A percentile compares a stretch with the other conserved stretches of the same genome.
Evolutionary conservation across 495 filamentous ascomycete genomes (phyloP).

Genomic region (Annulohypoxylon bovei): DNA sequence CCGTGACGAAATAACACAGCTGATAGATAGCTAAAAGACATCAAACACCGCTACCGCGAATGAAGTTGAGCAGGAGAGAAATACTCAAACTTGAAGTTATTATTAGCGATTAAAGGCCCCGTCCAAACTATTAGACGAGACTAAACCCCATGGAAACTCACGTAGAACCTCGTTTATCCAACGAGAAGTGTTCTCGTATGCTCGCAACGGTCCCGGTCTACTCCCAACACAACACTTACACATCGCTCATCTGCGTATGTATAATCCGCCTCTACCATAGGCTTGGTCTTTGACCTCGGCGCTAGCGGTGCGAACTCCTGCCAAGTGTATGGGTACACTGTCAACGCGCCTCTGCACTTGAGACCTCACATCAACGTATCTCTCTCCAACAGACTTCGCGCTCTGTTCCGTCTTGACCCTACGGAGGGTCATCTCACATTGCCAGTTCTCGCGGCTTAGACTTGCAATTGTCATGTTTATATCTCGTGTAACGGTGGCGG

Average conservation of each 20-base stretch:
- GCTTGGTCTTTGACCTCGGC: constrained; percentile 60
- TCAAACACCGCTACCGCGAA: neutral
- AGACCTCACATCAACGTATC: constrained; percentile 51
- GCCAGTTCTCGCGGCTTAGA: constrained; percentile 66
- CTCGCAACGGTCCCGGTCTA: neutral
- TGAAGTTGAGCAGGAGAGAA: neutral
- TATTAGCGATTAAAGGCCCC: neutral
- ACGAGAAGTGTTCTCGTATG: neutral
- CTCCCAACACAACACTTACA: neutral
- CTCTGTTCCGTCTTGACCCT: constrained; percentile 42
- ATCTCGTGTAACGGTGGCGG: constrained; percentile 60
- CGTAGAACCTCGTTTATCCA: neutral
- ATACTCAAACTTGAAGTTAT: neutral
- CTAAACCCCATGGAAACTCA: neutral
- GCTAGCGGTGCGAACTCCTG: constrained; percentile 64
- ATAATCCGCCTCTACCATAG: constrained; percentile 54
- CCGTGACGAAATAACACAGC: neutral
- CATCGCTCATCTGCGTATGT: constrained; percentile 50
- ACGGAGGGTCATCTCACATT: constrained; percentile 48
- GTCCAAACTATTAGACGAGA: neutral
- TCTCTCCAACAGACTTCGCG: constrained; percentile 47
- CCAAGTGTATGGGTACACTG: constrained; percentile 62
- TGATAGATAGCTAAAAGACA: neutral
- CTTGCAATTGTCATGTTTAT: constrained; percentile 59
- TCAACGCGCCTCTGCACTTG: constrained; percentile 62